These are phyloP conservation scores for Acer campestre DNA, from an alignment of 345 rosid species.

Conservation along the genomic window DNA sequence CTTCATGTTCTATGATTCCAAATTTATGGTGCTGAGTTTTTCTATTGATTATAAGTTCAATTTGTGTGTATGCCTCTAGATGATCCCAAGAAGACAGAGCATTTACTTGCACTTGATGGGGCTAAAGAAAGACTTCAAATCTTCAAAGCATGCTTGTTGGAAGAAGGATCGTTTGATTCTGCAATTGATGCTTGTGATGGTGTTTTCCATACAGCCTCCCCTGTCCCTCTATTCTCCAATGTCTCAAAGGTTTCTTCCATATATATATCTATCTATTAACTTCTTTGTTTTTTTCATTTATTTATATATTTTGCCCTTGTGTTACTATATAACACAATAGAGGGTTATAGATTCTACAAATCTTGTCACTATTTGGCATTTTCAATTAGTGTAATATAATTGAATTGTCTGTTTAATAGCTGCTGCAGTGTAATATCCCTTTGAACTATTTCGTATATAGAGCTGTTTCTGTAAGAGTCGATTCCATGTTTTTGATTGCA, in stretches of 20 bases:
- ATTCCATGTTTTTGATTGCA: background rate
- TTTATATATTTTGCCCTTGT: too few species aligned
- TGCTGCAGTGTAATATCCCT: too few species aligned
- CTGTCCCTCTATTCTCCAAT: too few species aligned
- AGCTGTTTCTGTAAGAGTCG: conserved; percentile 15
- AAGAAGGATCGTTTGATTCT: conserved; percentile 39
- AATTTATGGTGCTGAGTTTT: too few species aligned
- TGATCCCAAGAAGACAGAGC: conserved; percentile 34
- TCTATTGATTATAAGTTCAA: background rate
- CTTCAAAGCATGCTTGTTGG: conserved; percentile 31
- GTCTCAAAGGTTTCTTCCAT: too few species aligned
- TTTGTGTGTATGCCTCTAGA: conserved; percentile 19
- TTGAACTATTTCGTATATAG: too few species aligned
- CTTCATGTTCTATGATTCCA: too few species aligned
- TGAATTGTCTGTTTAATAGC: background rate
- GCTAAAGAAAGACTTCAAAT: conserved; percentile 41
- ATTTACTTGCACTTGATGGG: conserved; percentile 40
- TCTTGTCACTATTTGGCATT: too few species aligned
- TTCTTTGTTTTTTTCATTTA: too few species aligned
- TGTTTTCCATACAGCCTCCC: conserved; percentile 43
- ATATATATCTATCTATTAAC: too few species aligned
- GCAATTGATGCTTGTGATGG: conserved; percentile 32
- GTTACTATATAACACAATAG: too few species aligned
- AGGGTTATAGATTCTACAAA: too few species aligned
- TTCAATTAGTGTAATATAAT: conserved; percentile 6